Conservation (phyloP, 345 rosid species). For the Syzygium aromaticum region DNA sequence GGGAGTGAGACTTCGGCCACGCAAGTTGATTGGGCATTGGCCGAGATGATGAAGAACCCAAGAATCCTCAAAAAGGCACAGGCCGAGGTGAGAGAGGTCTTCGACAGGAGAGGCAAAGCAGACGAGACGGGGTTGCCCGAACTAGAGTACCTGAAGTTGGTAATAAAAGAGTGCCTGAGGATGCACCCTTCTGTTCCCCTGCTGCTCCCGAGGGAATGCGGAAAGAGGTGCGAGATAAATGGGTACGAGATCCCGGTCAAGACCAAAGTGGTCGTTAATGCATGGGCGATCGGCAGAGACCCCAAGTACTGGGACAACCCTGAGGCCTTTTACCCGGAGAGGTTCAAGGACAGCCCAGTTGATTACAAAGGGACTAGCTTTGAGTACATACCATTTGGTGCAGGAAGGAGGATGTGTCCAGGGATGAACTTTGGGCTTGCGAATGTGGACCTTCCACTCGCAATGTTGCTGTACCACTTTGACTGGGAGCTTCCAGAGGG, state of each 20-base stretch:
- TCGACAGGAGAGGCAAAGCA: neutral
- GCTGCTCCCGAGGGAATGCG: constrained; percentile 15
- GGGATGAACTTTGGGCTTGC: constrained; percentile 10
- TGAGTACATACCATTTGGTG: constrained; percentile 19
- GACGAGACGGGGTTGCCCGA: constrained; percentile 1
- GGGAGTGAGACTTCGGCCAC: constrained; percentile 25
- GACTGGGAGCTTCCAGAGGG: constrained; percentile 15
- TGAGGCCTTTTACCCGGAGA: constrained; percentile 17
- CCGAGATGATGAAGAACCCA: constrained; percentile 21
- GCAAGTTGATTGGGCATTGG: constrained; percentile 18
- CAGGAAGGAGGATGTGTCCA: constrained; percentile 22
- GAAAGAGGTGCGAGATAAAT: constrained; percentile 7
- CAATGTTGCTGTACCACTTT: constrained; percentile 17
- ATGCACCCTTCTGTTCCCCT: constrained; percentile 15
- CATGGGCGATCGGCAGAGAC: constrained; percentile 23
- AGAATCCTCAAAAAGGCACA: constrained; percentile 14
- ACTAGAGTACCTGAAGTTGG: constrained; percentile 6
- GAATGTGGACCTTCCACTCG: constrained; percentile 8
- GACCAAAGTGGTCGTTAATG: constrained; percentile 14
- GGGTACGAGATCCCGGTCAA: constrained; percentile 17
- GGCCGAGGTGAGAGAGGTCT: constrained; percentile 13
- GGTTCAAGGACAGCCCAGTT: constrained; percentile 7
- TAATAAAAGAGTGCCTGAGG: constrained; percentile 26
- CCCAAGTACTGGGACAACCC: constrained; percentile 13
- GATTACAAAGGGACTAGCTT: constrained; percentile 17